Base-by-base conservation (phyloP, 179 eudicot species). In the Nepenthes alata region DNA sequence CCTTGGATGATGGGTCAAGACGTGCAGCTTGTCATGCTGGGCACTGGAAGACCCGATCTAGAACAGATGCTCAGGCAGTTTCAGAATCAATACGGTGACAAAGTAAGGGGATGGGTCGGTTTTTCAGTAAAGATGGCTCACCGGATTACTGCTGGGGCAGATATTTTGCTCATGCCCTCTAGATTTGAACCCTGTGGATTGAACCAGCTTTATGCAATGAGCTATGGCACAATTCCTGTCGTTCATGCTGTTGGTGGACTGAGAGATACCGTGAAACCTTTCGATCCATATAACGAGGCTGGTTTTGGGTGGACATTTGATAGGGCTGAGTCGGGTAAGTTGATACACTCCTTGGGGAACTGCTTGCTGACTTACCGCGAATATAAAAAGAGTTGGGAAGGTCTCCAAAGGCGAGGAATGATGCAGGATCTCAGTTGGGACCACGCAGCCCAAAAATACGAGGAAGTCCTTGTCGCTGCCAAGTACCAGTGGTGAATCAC, bases 101-200 rank as follows among this genome's bases (percentile, higher is more conserved):
- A 75, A 68, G 65, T 78, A 25, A 68, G 95, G 54, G 97, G 98
- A 9, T 89, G 97, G 97, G 97, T 93, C 0, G 97, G 98, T 0
- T 93, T 93, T 65, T 93, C 98, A 0, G 91, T 93, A 4, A 74
- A 79, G 71, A 86, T 75, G 5, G 91, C 98, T 36, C 98, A 93
- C 57, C 75, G 97, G 11, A 93, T 93, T 56, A 93, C 98, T 0
- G 98, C 98, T 25, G 98, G 98, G n/a, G 90, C 87, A 0, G 98
- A 93, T 74, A 82, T 93, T 52, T 59, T 93, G 47, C 82, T 93
- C 51, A 93, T 93, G 98, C 98, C 98, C 6, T 93, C 98, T 1
- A 81, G 97, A 58, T 93, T 93, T 9, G 97, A 93, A 77, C 98
- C 98, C 4, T 93, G 98, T 73, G 98, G 98, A 67, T 76, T 93